Evolutionary conservation across 805 yeast species (phyloP).

Genomic region (Teunomyces stri): DNA sequence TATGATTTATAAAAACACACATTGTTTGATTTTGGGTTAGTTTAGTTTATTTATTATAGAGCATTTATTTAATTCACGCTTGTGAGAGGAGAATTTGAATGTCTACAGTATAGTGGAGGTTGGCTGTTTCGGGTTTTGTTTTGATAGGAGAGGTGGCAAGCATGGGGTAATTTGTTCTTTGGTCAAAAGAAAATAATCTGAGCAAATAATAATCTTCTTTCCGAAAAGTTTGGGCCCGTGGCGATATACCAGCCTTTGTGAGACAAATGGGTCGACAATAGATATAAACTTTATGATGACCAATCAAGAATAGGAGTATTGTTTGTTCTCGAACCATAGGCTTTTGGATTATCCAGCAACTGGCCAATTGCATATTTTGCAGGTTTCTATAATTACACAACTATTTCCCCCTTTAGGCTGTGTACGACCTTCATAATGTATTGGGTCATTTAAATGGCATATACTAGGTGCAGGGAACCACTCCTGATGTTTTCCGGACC

Average conservation of each 20-base stretch:
- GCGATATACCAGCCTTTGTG: neutral
- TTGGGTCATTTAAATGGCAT: neutral
- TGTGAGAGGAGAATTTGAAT: neutral
- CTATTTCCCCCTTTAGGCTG: neutral
- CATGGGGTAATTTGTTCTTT: conserved; percentile 4
- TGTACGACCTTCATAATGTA: neutral
- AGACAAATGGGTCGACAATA: neutral
- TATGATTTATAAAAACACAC: conserved; percentile 1
- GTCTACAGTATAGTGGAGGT: neutral
- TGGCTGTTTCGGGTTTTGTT: neutral
- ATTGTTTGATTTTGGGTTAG: conserved; percentile 3
- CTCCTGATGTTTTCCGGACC: conserved; percentile 1
- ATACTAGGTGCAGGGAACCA: neutral
- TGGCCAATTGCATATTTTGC: neutral
- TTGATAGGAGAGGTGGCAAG: conserved; percentile 4
- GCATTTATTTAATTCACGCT: conserved; percentile 1
- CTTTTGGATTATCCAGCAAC: neutral
- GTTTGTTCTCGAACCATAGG: neutral
- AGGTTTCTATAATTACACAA: neutral
- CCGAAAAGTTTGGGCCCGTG: conserved; percentile 4
- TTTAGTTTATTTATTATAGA: conserved; percentile 6
- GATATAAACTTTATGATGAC: neutral
- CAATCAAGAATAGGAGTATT: neutral
- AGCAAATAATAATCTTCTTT: neutral
- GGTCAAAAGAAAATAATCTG: neutral